Percentiles rank a stretch among this genome's conserved stretches.
phyloP scores from a whole-genome alignment of 306 rosid species.

The Citrullus amarus region DNA sequence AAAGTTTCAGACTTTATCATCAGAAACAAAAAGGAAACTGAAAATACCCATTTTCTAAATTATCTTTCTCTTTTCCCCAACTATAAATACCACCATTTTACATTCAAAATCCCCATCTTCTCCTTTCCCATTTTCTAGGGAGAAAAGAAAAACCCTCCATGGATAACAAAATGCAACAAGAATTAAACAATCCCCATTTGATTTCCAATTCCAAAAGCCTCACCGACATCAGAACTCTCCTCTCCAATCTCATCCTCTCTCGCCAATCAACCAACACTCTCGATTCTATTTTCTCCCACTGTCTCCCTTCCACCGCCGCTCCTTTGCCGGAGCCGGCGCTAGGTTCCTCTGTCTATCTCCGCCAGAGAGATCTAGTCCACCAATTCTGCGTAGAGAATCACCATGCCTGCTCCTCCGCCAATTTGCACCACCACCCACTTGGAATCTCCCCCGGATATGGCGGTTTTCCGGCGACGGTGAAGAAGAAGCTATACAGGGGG shows the following conservation, averaged over 20 bases:
- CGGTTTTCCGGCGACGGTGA: conserved; percentile 18
- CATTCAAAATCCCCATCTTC: background rate
- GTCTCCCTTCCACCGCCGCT: conserved; percentile 14
- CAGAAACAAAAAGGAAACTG: background rate
- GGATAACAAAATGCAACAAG: background rate
- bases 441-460: conserved; percentile 1
- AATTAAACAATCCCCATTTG: background rate
- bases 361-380: conserved; percentile 69
- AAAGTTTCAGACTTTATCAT: background rate
- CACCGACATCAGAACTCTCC: conserved; percentile 17
- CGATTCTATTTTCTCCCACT: conserved; percentile 74
- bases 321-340: conserved; percentile 25
- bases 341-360: conserved; percentile 75
- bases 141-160: background rate
- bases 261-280: conserved; percentile 43
- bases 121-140: background rate
- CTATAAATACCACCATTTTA: conserved; percentile 52
- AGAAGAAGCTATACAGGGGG: conserved; percentile 89
- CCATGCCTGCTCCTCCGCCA: background rate
- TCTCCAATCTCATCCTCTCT: conserved; percentile 17
- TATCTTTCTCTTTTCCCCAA: conserved; percentile 15
- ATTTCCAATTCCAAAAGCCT: background rate
- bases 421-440: background rate
- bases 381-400: conserved; percentile 29
- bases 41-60: background rate